phyloP scores from a whole-genome alignment of 768 basidiomycete genomes.

The Candolleomyces eurysporus region DNA sequence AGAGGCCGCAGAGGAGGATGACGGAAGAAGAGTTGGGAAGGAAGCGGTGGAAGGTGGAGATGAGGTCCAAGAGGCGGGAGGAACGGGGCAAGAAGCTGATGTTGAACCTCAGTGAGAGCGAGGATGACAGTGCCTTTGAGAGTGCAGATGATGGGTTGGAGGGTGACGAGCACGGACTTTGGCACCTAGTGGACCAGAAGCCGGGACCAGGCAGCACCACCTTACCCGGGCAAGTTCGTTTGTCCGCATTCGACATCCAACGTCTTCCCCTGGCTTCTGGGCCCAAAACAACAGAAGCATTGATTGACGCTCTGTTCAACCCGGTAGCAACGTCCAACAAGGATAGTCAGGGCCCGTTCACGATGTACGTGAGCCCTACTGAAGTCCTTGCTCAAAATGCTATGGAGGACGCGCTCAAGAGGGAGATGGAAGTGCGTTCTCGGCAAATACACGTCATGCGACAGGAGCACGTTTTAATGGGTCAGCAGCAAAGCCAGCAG shows the following conservation, averaged over 20 bases:
- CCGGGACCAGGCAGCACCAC: background rate
- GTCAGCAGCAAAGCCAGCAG: background rate
- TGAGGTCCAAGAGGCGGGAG: background rate
- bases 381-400: background rate
- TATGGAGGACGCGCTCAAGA: background rate
- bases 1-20: background rate
- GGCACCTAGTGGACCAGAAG: background rate
- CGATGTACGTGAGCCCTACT: conserved; percentile 26
- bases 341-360: conserved; percentile 40
- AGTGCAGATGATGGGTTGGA: conserved; percentile 5
- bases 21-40: background rate
- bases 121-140: conserved; percentile 2
- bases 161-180: background rate
- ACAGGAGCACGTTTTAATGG: background rate
- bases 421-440: background rate
- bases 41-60: background rate
- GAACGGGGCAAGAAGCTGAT: background rate
- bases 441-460: background rate
- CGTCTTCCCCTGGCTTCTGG: conserved; percentile 54
- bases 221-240: background rate
- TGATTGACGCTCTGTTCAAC: conserved; percentile 82
- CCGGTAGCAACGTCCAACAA: conserved; percentile 50
- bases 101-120: conserved; percentile 4
- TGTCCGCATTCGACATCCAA: conserved; percentile 33
- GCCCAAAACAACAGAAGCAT: conserved; percentile 62